Evolutionary conservation across 306 rosid genomes (phyloP).

Genomic region (Trifolium dubium): DNA sequence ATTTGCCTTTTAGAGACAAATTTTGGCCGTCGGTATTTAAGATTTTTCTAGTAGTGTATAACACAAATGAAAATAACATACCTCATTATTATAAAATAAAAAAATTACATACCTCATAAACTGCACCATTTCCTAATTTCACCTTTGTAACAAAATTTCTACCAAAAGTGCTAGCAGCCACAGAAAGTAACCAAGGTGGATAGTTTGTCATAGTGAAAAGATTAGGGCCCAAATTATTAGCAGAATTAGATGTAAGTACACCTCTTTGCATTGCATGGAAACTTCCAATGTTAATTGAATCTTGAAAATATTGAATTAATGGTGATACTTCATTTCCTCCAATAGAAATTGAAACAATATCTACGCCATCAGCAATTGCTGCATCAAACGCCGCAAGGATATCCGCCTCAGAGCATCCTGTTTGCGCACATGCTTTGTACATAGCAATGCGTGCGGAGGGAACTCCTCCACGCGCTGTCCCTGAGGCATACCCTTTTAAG

Average conservation of each 20-base stretch:
- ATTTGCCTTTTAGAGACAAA: too few relatives aligned
- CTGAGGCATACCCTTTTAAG: constrained; percentile 39
- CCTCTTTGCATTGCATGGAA: constrained; percentile 63
- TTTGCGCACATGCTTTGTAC: constrained; percentile 37
- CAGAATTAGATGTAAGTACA: constrained; percentile 53
- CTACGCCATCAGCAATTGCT: constrained; percentile 64
- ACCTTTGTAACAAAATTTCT: constrained; percentile 49
- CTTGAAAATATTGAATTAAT: constrained; percentile 34
- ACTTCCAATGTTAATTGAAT: constrained; percentile 50
- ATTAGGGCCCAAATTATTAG: constrained; percentile 47
- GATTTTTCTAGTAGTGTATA: too few relatives aligned
- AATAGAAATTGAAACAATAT: constrained; percentile 47
- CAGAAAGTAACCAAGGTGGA: constrained; percentile 65
- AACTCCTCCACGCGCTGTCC: constrained; percentile 52
- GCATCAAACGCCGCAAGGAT: constrained; percentile 53
- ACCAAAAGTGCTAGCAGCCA: constrained; percentile 56
- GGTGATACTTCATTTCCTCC: not conserved
- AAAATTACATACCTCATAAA: too few relatives aligned
- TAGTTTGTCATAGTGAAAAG: constrained; percentile 22
- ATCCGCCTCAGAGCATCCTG: not conserved
- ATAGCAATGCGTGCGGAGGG: constrained; percentile 49
- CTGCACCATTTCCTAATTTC: constrained; percentile 43
- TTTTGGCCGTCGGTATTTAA: too few relatives aligned
- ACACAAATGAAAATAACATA: not conserved
- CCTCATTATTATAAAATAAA: too few relatives aligned